Evolutionary conservation across 495 filamentous ascomycete species (phyloP).

Genomic region (Aspergillus nidulans): DNA sequence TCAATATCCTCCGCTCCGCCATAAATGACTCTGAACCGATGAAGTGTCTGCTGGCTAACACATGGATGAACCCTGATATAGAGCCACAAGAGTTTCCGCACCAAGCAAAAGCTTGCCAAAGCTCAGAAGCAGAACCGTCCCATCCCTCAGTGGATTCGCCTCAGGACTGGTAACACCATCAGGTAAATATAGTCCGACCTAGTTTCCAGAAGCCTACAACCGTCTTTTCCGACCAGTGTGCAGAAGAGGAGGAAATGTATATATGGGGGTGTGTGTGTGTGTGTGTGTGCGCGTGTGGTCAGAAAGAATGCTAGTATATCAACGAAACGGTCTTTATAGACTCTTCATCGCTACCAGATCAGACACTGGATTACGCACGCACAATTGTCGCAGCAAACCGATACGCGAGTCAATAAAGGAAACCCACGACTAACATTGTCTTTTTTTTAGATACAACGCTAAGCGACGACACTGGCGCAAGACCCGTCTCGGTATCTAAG

Average conservation of each 20-base stretch:
- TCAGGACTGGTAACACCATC: slow-evolving; percentile 98
- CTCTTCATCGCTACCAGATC: background rate
- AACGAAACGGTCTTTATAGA: too few species aligned
- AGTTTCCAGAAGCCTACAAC: background rate
- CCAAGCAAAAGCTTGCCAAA: slow-evolving; percentile 99
- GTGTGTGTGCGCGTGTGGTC: too few species aligned
- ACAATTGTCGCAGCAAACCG: background rate
- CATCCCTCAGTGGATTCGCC: slow-evolving; percentile 98
- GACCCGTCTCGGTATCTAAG: slow-evolving; percentile 97
- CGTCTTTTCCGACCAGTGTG: background rate
- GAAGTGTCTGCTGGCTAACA: slow-evolving; percentile 19
- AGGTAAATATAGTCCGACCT: slow-evolving; percentile 55
- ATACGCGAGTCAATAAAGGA: background rate
- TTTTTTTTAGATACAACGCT: slow-evolving; percentile 82
- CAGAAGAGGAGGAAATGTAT: background rate
- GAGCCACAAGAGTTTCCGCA: slow-evolving; percentile 99
- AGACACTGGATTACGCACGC: background rate
- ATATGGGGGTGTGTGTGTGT: too few species aligned
- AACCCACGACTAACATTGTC: slow-evolving; percentile 18
- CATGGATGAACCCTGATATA: slow-evolving; percentile 33
- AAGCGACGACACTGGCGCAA: slow-evolving; percentile 99
- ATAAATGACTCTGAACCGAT: background rate
- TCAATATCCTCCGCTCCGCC: background rate
- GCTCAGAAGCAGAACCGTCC: slow-evolving; percentile 99
- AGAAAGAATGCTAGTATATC: too few species aligned